Base-by-base conservation (phyloP, 495 filamentous ascomycete genomes). In the Hypomontagnella monticulosa region DNA sequence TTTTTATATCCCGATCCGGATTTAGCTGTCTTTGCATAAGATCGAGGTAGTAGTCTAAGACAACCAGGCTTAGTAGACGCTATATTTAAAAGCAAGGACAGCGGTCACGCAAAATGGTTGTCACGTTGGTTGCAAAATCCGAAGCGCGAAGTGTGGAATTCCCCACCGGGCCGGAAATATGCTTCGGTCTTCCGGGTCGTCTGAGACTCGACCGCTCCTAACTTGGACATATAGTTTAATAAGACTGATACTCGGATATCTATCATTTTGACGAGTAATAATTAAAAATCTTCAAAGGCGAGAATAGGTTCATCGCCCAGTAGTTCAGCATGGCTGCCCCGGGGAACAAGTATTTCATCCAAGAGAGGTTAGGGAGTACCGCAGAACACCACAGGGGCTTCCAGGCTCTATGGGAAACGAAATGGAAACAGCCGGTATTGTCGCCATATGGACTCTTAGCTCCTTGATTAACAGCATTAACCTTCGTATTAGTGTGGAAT, bases 381-480 rank as follows among this genome's bases (percentile, higher is more conserved):
- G 72, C 71, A 32, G 34, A 56, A 11, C 89, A 92, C 71, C 87
- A 91, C 67, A 82, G 85, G 15, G 88, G 84, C 9, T 89, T 89
- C 71, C 78, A 87, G 72, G 80, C 84, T 52, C 75, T 92, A 16
- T 92, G 89, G 89, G 87, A 91, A 75, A 86, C 85, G 1, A 91
- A 90, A 73, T 92, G 88, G 89, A 90, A 88, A 75, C 77, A 79
- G 43, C 84, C 83, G 14, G 89, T 90, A 69, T 0, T 15, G 18
- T 27, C 16, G 4, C 12, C 32, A 9, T 12, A 32, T 14, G 15
- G 11, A 11, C 33, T 40, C 18, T 38, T 2, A 9, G 36, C 9
- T 38, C 9, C 8, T 38, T 14, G 36, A 38, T 12, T 9, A 38
- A 11, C 11, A 9, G n/a, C 8, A 38, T 41, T 55, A 58, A 7